Conservation (phyloP, 768 basidiomycete genomes). For the Hericium alpestre region DNA sequence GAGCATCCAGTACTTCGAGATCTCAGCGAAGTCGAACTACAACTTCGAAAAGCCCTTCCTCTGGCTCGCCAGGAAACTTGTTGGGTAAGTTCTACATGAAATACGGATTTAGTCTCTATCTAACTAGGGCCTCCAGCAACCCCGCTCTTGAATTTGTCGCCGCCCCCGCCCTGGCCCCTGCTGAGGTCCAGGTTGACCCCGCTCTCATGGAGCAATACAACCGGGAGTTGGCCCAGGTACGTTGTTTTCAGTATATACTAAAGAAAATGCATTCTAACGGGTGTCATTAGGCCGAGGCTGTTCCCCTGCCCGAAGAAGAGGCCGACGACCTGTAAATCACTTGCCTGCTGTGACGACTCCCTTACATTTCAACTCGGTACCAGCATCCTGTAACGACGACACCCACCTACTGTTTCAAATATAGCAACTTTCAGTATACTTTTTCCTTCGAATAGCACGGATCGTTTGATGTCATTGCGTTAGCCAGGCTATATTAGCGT, state of each 20-base stretch:
- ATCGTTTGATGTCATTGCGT: not conserved
- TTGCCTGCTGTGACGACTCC: not conserved
- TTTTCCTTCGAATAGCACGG: not conserved
- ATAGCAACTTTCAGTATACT: not conserved
- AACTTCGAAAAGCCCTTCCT: constrained; percentile 99
- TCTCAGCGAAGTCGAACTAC: constrained; percentile 99
- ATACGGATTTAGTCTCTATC: not conserved
- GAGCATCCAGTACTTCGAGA: constrained; percentile 99
- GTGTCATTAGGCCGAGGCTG: constrained; percentile 61
- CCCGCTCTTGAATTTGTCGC: constrained; percentile 87
- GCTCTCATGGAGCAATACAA: constrained; percentile 72
- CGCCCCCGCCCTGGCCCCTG: constrained; percentile 89
- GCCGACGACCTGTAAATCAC: constrained; percentile 54
- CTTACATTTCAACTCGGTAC: not conserved
- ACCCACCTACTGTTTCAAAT: not conserved
- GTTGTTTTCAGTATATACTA: constrained; percentile 5
- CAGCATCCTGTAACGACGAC: not conserved
- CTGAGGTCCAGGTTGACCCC: constrained; percentile 80
- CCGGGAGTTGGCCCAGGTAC: constrained; percentile 59
- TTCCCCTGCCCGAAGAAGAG: constrained; percentile 97
- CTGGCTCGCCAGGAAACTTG: constrained; percentile 96
- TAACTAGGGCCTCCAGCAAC: constrained; percentile 42
- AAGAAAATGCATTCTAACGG: constrained; percentile 2
- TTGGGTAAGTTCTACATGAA: constrained; percentile 53
- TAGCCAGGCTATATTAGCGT: not conserved